phyloP scores from a whole-genome alignment of 164 flowering plant genomes.

The Vitis cinerea region DNA sequence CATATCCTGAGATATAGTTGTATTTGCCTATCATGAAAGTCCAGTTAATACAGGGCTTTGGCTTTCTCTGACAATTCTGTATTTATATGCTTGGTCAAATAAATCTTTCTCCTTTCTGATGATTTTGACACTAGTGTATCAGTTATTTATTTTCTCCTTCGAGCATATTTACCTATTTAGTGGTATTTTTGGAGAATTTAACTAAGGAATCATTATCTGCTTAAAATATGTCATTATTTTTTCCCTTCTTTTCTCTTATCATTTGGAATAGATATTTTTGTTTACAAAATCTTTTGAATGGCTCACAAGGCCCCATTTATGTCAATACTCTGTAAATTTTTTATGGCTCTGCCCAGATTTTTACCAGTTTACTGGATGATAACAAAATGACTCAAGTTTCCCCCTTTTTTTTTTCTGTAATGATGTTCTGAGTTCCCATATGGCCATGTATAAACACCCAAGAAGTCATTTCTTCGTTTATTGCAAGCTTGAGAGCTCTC shows the following conservation, averaged over 20 bases:
- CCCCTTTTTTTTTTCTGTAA: too few relatives aligned
- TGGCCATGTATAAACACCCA: too few relatives aligned
- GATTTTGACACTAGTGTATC: background rate
- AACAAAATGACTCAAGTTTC: too few relatives aligned
- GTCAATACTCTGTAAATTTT: too few relatives aligned
- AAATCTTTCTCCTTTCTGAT: background rate
- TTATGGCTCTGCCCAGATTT: too few relatives aligned
- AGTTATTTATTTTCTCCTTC: background rate
- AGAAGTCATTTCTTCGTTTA: too few relatives aligned
- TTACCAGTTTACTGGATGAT: too few relatives aligned
- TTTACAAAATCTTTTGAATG: too few relatives aligned
- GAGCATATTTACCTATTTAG: background rate
- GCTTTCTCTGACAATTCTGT: background rate
- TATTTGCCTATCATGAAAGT: background rate
- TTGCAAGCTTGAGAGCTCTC: too few relatives aligned
- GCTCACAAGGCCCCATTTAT: too few relatives aligned
- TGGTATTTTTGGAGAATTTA: background rate
- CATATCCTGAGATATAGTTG: background rate
- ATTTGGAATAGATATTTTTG: background rate
- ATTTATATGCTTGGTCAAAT: background rate
- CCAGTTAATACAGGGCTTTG: background rate
- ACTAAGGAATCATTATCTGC: background rate
- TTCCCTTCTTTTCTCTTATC: background rate
- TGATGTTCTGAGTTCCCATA: too few relatives aligned
- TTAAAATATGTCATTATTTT: background rate